These are phyloP conservation scores for Linum lewisii DNA, from an alignment of 345 rosid species.

Conservation along the genomic window DNA sequence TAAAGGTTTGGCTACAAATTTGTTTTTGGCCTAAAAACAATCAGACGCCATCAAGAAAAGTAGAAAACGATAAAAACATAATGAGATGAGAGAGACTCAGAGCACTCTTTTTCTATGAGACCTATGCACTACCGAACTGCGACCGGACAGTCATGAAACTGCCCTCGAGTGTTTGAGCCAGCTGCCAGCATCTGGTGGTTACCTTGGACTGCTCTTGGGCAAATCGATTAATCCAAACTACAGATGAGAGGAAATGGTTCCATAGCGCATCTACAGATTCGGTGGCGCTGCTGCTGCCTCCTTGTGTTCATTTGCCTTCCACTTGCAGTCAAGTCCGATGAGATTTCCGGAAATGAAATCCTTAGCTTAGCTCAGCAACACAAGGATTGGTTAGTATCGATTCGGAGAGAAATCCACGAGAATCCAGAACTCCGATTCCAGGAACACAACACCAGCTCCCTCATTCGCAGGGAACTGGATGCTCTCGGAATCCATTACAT, in stretches of 20 bases:
- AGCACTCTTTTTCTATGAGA: too few relatives aligned
- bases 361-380: conserved; percentile 36
- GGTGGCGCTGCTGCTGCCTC: not conserved
- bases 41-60: too few relatives aligned
- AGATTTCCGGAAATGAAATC: conserved; percentile 20
- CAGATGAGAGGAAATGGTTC: not conserved
- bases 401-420: conserved; percentile 72
- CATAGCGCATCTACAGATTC: not conserved
- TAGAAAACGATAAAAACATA: too few relatives aligned
- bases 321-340: conserved; percentile 6
- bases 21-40: too few relatives aligned
- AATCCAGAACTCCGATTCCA: conserved; percentile 73
- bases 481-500: conserved; percentile 41
- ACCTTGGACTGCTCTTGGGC: too few relatives aligned
- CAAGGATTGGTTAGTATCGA: conserved; percentile 48
- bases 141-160: too few relatives aligned
- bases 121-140: too few relatives aligned
- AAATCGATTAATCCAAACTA: not conserved
- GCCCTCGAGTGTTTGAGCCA: too few relatives aligned
- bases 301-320: conserved; percentile 9
- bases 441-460: conserved; percentile 62
- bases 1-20: too few relatives aligned
- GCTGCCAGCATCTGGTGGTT: too few relatives aligned
- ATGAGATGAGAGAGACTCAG: too few relatives aligned
- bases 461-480: conserved; percentile 57